Percentiles rank a stretch among this genome's conserved stretches.
phyloP scores from a whole-genome alignment of 768 basidiomycete genomes.

The Macrolepiota fuliginosa region DNA sequence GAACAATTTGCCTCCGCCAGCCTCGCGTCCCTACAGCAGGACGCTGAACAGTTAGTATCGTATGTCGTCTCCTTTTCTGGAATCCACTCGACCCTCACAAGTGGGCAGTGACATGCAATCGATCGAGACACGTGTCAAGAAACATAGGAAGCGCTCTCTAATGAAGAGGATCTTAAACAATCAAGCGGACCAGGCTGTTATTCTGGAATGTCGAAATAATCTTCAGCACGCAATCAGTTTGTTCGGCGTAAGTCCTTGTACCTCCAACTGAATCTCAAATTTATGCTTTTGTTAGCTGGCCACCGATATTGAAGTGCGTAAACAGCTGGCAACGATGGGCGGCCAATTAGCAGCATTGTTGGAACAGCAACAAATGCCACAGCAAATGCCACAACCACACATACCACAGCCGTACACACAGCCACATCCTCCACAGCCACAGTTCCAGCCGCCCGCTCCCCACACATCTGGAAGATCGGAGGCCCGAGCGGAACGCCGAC shows the following conservation, averaged over 20 bases:
- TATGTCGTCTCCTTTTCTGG: not conserved
- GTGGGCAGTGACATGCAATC: not conserved
- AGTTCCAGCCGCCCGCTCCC: not conserved
- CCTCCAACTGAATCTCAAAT: not conserved
- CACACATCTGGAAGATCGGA: not conserved
- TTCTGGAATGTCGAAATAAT: not conserved
- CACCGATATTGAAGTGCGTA: not conserved
- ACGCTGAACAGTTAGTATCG: not conserved
- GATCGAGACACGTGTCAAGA: not conserved
- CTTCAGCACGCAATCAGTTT: not conserved
- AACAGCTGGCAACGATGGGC: not conserved
- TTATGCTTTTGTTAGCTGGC: not conserved
- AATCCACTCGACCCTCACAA: not conserved
- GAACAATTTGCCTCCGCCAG: not conserved
- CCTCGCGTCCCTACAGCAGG: not conserved
- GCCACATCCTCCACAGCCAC: not conserved
- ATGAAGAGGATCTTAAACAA: not conserved
- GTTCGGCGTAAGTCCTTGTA: constrained; percentile 3
- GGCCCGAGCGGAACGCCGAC: not conserved
- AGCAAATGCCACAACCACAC: not conserved
- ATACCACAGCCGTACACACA: not conserved
- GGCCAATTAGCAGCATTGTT: not conserved
- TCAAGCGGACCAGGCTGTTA: not conserved
- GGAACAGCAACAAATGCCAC: not conserved
- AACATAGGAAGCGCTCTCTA: not conserved